Evolutionary conservation across 495 filamentous ascomycete genomes (phyloP).

Genomic region (Penicillium mononematosum): DNA sequence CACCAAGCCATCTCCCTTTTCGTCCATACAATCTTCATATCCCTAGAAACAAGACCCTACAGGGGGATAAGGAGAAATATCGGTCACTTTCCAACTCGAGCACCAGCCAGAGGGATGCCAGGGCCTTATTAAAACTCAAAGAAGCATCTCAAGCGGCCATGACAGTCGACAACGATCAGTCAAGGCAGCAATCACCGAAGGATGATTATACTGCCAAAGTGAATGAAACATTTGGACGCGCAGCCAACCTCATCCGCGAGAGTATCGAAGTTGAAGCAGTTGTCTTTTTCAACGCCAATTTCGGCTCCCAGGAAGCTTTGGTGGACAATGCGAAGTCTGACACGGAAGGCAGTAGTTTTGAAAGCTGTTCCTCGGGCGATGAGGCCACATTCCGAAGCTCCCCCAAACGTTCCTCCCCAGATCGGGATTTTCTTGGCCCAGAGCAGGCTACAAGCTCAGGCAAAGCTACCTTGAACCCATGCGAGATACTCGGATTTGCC

Average conservation of each 20-base stretch:
- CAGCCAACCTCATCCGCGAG: slow-evolving; percentile 50
- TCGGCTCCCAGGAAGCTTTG: slow-evolving; percentile 12
- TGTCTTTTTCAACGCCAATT: slow-evolving; percentile 50
- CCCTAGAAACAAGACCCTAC: neutral
- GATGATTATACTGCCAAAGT: slow-evolving; percentile 7
- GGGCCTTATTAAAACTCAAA: neutral
- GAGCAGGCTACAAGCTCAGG: slow-evolving; percentile 5
- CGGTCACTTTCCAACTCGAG: neutral
- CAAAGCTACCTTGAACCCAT: slow-evolving; percentile 12
- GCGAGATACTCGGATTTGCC: slow-evolving; percentile 22
- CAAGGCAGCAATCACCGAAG: slow-evolving; percentile 1
- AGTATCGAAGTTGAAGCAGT: slow-evolving; percentile 50
- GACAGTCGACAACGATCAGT: neutral
- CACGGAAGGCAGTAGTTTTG: slow-evolving; percentile 18
- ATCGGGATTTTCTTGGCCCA: neutral
- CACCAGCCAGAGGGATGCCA: neutral
- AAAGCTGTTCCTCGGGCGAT: slow-evolving; percentile 17
- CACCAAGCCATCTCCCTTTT: slow-evolving; percentile 5
- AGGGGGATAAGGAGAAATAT: neutral
- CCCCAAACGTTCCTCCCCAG: no score
- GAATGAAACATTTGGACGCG: slow-evolving; percentile 31
- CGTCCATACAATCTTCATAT: slow-evolving; percentile 11
- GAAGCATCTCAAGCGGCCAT: slow-evolving; percentile 1
- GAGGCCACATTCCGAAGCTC: slow-evolving; percentile 3
- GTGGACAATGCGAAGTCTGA: slow-evolving; percentile 16